Evolutionary conservation across 2,329 filamentous ascomycete species (phyloP).

Genomic region (Herpotrichia juniperi): DNA sequence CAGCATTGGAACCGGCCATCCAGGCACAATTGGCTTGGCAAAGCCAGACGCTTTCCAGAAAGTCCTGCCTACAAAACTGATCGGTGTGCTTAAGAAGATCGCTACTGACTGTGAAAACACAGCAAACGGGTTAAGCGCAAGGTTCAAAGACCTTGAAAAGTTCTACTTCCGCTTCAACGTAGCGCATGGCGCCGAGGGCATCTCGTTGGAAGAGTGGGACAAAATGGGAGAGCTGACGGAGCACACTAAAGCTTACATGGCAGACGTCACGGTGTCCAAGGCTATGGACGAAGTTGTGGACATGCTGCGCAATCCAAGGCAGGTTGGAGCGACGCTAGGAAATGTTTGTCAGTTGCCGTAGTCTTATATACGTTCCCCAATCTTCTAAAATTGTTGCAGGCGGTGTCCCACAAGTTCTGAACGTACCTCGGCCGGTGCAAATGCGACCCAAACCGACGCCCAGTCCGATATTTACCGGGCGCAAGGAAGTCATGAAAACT

Average conservation of each 20-base stretch:
- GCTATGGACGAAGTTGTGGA: neutral
- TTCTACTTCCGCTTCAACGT: neutral
- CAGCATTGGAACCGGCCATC: no score
- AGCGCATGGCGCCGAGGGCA: neutral
- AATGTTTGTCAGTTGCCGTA: neutral
- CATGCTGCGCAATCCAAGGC: neutral
- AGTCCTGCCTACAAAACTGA: neutral
- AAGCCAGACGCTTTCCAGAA: neutral
- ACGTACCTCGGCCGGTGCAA: no score
- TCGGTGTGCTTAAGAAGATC: neutral
- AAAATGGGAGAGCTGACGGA: neutral
- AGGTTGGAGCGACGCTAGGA: neutral
- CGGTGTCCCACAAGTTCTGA: no score
- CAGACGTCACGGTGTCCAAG: neutral
- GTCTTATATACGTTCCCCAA: no score
- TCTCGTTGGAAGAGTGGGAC: neutral
- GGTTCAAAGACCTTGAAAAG: neutral
- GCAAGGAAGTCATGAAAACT: no score
- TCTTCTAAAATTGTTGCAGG: no score
- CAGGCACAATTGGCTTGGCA: no score
- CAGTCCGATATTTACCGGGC: no score
- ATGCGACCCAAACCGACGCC: no score
- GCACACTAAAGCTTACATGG: neutral
- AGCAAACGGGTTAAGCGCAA: neutral
- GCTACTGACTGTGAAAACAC: neutral